These are phyloP conservation scores for Schwanniomyces sp. DNA, from an alignment of 805 yeast species.

Conservation along the genomic window DNA sequence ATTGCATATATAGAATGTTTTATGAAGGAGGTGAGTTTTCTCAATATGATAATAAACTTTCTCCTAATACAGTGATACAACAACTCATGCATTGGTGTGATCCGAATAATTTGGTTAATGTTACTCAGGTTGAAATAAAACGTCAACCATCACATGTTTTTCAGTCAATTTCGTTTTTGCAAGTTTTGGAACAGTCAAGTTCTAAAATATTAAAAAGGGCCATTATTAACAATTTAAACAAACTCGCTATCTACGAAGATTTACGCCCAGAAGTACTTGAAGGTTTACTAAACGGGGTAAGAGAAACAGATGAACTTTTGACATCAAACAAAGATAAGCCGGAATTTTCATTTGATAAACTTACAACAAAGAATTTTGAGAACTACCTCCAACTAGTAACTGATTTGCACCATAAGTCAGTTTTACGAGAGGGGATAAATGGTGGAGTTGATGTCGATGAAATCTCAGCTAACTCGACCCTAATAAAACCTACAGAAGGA, in stretches of 20 bases:
- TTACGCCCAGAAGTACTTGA: conserved; percentile 27
- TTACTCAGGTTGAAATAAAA: conserved; percentile 38
- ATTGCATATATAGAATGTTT: conserved; percentile 61
- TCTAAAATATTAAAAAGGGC: conserved; percentile 54
- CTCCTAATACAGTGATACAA: conserved; percentile 55
- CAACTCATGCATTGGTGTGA: conserved; percentile 86
- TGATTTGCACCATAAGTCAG: conserved; percentile 22
- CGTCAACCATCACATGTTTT: conserved; percentile 54
- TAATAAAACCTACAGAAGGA: conserved; percentile 9
- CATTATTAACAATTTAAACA: conserved; percentile 50
- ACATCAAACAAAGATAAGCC: conserved; percentile 19
- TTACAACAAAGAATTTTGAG: conserved; percentile 29
- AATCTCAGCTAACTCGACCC: neutral
- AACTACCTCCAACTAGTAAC: conserved; percentile 26
- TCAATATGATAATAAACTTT: conserved; percentile 26
- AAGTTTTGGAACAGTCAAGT: conserved; percentile 48
- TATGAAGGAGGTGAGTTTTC: conserved; percentile 31
- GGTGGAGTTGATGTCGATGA: neutral
- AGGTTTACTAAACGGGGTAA: conserved; percentile 33
- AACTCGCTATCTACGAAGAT: conserved; percentile 35
- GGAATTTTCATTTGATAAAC: conserved; percentile 32
- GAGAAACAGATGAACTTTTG: conserved; percentile 29
- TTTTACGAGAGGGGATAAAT: conserved; percentile 14
- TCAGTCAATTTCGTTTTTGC: conserved; percentile 55
- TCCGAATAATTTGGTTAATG: conserved; percentile 62